Evolutionary conservation across 2,329 filamentous ascomycete genomes (phyloP), one percentile per base, ranked within the genome.

Genomic region (Fusarium kyushuense): DNA sequence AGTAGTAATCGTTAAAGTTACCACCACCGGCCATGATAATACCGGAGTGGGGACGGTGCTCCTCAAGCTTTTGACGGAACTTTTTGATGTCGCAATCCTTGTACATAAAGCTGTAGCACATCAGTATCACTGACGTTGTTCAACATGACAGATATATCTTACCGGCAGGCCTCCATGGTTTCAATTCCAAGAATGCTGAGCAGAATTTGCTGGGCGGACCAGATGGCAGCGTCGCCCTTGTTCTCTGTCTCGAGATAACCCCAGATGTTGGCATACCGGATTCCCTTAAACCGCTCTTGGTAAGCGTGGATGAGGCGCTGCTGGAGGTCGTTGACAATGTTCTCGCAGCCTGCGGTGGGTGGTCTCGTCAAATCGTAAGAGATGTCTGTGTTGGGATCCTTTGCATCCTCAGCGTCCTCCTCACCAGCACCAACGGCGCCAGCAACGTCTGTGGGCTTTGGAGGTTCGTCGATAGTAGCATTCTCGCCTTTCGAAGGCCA

Each of bases 1-100:
- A 74, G 59, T 74, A 74, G 61, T 74, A 74, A 51, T 74, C 72
- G 62, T 74, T 74, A 25, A 74, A 74, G 63, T 74, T 74, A 29
- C 72, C 72, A 5, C 72, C 72, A 45, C 72, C 72, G 21, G 72
- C 72, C 72, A 74, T 74, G 63, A 74, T 74, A 61, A 74, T 74
- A 47, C 58, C 72, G 19, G 72, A 74, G 38, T 74, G 67, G n/a
- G 71, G 71, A 17, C 69, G 65, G 63, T 74, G 72, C 23, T 72
- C 72, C 46, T 74, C 70, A 25, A 74, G 66, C 47, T 42, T 56
- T 8, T 43, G 43, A 27, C 60, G 63, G 65, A 74, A 74, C 49
- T 65, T 69, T 30, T 54, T 45, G 35, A 74, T 65, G 54, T 74
- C 70, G 47, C 72, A 74, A 30, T 61, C 63, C 59, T 70, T 71